These are phyloP conservation scores for Blepharisma undulans DNA, from an alignment of 169 alveolate genomes.

Conservation along the genomic window DNA sequence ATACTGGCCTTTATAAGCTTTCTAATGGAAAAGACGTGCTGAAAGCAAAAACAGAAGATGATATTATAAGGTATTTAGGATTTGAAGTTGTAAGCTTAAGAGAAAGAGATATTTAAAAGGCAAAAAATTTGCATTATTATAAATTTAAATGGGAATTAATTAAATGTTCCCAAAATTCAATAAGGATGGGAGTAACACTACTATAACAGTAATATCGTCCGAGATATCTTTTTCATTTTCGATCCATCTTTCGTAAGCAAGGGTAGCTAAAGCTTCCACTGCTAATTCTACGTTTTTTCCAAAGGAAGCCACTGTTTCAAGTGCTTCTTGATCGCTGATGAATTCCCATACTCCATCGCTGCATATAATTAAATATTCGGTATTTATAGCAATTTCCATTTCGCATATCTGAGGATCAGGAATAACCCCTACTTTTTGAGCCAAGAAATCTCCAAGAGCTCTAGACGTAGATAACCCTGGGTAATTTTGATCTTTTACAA, in stretches of 20 bases:
- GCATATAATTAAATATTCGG: slow-evolving; percentile 76
- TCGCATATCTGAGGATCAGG: slow-evolving; percentile 80
- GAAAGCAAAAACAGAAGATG: neutral
- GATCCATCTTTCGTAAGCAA: slow-evolving; percentile 88
- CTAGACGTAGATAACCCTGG: slow-evolving; percentile 93
- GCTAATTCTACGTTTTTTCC: slow-evolving; percentile 71
- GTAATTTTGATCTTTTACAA: slow-evolving; percentile 66
- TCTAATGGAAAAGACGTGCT: neutral
- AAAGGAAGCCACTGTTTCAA: slow-evolving; percentile 67
- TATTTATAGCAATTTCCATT: slow-evolving; percentile 44
- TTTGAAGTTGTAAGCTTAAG: neutral
- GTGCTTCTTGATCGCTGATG: slow-evolving; percentile 82
- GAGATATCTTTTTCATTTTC: slow-evolving; percentile 86
- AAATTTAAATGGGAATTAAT: no score
- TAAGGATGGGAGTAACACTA: slow-evolving; percentile 5
- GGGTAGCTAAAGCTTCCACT: slow-evolving; percentile 84
- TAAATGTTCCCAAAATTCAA: neutral
- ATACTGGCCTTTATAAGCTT: neutral
- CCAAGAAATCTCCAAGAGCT: slow-evolving; percentile 89
- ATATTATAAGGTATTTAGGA: neutral
- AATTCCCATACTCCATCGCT: slow-evolving; percentile 89
- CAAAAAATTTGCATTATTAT: no score
- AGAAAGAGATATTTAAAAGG: slow-evolving; percentile 17
- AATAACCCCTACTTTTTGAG: slow-evolving; percentile 87
- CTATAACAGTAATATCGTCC: slow-evolving; percentile 85